Evolutionary conservation across 2,329 filamentous ascomycete species (phyloP).

Genomic region (Beauveria varroae): DNA sequence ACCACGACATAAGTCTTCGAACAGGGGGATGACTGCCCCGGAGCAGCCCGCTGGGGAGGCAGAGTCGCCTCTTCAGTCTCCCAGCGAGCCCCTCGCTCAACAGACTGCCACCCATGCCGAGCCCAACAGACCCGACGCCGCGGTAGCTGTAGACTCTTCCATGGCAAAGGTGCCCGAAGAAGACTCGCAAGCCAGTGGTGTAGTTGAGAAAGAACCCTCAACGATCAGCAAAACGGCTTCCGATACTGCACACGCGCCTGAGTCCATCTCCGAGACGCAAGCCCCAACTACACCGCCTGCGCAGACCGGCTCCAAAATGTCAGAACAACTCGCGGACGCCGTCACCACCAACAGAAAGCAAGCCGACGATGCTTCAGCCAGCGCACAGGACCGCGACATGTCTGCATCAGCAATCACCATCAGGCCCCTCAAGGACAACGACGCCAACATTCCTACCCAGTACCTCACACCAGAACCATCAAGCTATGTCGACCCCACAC

Average conservation of each 20-base stretch:
- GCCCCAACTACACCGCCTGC: constrained; percentile 10
- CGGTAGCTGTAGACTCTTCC: background rate
- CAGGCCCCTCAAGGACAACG: constrained; percentile 36
- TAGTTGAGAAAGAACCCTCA: background rate
- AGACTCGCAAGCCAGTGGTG: background rate
- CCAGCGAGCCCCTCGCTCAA: background rate
- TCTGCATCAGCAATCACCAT: constrained; percentile 42
- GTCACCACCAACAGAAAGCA: background rate
- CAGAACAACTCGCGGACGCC: background rate
- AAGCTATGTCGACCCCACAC: constrained; percentile 50
- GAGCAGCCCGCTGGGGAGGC: constrained; percentile 6
- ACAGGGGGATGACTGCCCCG: constrained; percentile 9
- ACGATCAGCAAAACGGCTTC: background rate
- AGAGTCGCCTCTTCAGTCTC: background rate
- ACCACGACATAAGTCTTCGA: background rate
- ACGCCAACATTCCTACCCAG: constrained; percentile 29
- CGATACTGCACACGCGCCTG: background rate
- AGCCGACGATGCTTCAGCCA: background rate
- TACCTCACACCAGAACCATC: constrained; percentile 41
- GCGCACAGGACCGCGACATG: constrained; percentile 25
- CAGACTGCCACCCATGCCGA: background rate
- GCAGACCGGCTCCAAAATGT: background rate
- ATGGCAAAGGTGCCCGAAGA: too few species aligned
- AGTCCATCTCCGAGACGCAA: background rate
- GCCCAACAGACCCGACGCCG: background rate